Conservation (phyloP, 176 grass and related monocot genomes). For the Poa pratensis region DNA sequence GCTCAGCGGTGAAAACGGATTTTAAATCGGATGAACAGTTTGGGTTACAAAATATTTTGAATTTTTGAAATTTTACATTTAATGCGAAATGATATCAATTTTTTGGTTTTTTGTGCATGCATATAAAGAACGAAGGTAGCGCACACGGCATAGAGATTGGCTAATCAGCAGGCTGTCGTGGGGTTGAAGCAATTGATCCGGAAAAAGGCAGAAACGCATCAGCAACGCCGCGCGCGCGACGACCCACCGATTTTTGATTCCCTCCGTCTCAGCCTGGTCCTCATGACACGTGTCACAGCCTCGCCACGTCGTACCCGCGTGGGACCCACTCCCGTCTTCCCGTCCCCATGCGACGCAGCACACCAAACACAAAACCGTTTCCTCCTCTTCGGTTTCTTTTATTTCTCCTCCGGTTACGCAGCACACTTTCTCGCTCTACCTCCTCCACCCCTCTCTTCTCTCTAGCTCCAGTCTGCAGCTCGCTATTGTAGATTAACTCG, state of each 20-base stretch:
- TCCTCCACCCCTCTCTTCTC: background rate
- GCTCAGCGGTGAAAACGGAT: too few species aligned
- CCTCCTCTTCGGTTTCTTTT: background rate
- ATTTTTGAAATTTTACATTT: too few species aligned
- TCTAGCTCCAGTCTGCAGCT: background rate
- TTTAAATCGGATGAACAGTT: too few species aligned
- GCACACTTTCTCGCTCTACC: background rate
- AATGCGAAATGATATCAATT: too few species aligned
- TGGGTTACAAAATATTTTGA: too few species aligned
- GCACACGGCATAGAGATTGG: too few species aligned
- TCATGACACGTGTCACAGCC: background rate
- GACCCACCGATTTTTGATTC: slow-evolving; percentile 16
- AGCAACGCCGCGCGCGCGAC: background rate
- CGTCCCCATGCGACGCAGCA: background rate
- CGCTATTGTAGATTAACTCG: background rate
- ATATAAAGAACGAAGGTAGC: too few species aligned
- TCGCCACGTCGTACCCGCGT: background rate
- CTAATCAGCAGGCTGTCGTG: too few species aligned
- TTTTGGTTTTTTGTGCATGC: too few species aligned
- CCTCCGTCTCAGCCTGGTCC: background rate
- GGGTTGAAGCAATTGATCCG: too few species aligned
- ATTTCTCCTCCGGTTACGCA: background rate
- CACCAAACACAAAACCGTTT: slow-evolving; percentile 13
- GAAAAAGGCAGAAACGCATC: too few species aligned
- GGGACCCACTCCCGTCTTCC: background rate